A percentile compares a stretch with the other conserved stretches of the same genome.
Conservation (phyloP, 257 asterid genomes). For the Solanum pinnatisectum region DNA sequence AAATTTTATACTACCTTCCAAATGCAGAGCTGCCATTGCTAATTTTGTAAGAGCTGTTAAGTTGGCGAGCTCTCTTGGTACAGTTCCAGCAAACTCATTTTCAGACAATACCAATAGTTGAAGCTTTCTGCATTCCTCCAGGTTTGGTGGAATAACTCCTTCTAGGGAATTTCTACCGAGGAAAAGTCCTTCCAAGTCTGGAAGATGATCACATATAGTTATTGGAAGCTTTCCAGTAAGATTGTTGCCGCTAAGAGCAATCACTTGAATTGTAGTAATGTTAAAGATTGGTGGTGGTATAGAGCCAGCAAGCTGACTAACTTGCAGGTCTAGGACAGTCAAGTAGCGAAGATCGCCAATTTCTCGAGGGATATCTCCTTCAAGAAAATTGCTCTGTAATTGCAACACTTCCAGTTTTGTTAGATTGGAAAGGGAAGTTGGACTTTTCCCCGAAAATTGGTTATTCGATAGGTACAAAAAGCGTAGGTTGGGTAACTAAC, state of each 20-base stretch:
- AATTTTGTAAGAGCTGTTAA: neutral
- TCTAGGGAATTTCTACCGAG: neutral
- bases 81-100: neutral
- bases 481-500: neutral
- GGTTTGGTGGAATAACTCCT: neutral
- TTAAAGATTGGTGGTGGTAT: neutral
- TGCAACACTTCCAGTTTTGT: neutral
- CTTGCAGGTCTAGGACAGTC: neutral
- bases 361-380: neutral
- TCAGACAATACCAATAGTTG: accelerated
- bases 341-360: neutral
- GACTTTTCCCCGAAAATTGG: neutral
- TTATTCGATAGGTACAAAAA: accelerated
- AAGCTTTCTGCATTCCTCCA: neutral
- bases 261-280: neutral
- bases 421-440: neutral
- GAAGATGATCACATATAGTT: neutral
- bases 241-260: neutral
- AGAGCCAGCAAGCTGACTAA: neutral
- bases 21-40: neutral
- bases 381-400: neutral
- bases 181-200: neutral
- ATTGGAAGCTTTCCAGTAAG: neutral
- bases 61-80: neutral
- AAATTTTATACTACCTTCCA: neutral